Evolutionary conservation across 2,329 filamentous ascomycete species (phyloP), one percentile per base, ranked within the genome.

Genomic region (Aspergillus oerlinghausenensis): DNA sequence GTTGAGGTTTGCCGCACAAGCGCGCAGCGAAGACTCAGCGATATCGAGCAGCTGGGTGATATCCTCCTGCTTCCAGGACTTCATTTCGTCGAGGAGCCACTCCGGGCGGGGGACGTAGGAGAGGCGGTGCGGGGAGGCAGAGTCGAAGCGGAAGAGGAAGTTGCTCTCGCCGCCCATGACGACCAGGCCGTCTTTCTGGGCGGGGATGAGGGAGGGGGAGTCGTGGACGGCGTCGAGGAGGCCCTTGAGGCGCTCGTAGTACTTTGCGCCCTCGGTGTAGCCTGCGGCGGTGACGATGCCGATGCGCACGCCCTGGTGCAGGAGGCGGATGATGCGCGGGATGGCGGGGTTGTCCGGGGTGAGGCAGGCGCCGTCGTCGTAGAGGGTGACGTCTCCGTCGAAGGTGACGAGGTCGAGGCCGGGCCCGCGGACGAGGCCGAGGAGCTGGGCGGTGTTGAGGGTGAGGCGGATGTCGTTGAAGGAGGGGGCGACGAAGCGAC

Each of bases 271-370:
- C 40, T 93, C 89, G 0, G 90, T 93, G 77, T 99, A 99, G 19
- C 94, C 94, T 1, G 94, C 94, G 1, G 94, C 94, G 0, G 94
- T 99, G 52, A 99, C 94, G 68, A 99, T 97, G 51, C 92, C 94
- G 64, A 99, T 88, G 64, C 88, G 89, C 62, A 93, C 89, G 58
- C 88, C 87, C 63, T 87, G 86, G 49, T 81, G 81, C 65, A 99
- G 83, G 17, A 99, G 85, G 59, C 87, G 86, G 55, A 86, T 67
- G 49, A 87, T 83, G 9, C 84, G 81, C 3, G 77, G 77, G 53
- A 97, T 92, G 17, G 96, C 85, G 0, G 91, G 89, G 70, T 89
- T 96, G 17, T 84, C 80, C 0, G 86, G 80, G 54, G 87, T 85
- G 8, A 99, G 80, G 61, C 85, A 90, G 66, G 91, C 82, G 11